Conservation (phyloP, 768 basidiomycete species). For the Leccinum rimulosum region DNA sequence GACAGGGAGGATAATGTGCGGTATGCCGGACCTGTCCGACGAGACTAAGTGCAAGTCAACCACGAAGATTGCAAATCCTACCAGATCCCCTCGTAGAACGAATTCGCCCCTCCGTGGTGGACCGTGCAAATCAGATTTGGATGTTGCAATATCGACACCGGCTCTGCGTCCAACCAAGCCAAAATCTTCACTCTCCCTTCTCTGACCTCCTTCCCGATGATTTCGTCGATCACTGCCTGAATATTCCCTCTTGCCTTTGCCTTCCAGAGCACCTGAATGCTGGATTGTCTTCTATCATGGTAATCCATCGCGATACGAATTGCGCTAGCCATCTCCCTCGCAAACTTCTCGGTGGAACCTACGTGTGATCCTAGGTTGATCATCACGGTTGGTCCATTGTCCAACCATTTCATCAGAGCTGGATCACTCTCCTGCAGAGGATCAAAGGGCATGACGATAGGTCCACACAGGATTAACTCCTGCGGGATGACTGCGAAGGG, state of each 20-base stretch:
- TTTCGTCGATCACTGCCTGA: neutral
- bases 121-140: slow-evolving; percentile 3
- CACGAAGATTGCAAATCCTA: neutral
- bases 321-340: slow-evolving; percentile 4
- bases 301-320: slow-evolving; percentile 9
- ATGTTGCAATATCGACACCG: slow-evolving; percentile 10
- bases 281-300: neutral
- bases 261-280: slow-evolving; percentile 32
- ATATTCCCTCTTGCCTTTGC: neutral
- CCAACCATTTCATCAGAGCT: slow-evolving; percentile 8
- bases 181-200: slow-evolving; percentile 10
- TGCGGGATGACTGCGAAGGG: slow-evolving; percentile 5
- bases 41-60: neutral
- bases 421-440: slow-evolving; percentile 10
- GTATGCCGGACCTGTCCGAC: slow-evolving; percentile 10
- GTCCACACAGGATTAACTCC: slow-evolving; percentile 7
- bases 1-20: slow-evolving; percentile 2
- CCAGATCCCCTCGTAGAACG: slow-evolving; percentile 6
- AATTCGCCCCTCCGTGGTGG: slow-evolving; percentile 7
- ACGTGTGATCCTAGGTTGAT: slow-evolving; percentile 11
- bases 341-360: neutral
- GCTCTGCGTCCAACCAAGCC: slow-evolving; percentile 13
- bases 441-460: slow-evolving; percentile 10
- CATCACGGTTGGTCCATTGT: slow-evolving; percentile 14
- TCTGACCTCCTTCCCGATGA: slow-evolving; percentile 7